Conservation (phyloP, 495 filamentous ascomycete species). For the Monascus purpureus region DNA sequence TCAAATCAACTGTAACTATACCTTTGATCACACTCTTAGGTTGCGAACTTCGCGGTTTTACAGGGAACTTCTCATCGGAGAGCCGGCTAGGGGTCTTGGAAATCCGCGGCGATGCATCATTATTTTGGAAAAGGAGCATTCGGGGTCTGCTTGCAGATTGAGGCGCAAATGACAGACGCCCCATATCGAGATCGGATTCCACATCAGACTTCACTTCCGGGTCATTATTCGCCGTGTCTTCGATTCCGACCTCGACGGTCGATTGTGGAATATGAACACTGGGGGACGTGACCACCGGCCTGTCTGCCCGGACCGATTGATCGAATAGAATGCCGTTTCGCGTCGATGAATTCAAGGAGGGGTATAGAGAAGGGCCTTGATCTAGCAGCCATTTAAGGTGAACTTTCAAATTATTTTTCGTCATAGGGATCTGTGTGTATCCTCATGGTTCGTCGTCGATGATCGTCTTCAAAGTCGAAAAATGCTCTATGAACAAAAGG, state of each 20-base stretch:
- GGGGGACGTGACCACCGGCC: background rate
- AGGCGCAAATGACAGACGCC: slow-evolving; percentile 37
- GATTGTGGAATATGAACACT: slow-evolving; percentile 5
- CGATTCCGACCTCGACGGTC: slow-evolving; percentile 1
- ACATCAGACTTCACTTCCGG: slow-evolving; percentile 11
- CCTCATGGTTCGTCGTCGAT: slow-evolving; percentile 15
- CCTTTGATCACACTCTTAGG: slow-evolving; percentile 10
- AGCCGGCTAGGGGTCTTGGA: slow-evolving; percentile 6
- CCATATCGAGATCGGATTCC: slow-evolving; percentile 34
- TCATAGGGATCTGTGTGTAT: slow-evolving; percentile 30
- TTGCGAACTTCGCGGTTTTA: slow-evolving; percentile 12
- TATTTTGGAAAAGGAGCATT: slow-evolving; percentile 23
- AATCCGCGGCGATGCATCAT: slow-evolving; percentile 7
- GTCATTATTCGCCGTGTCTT: slow-evolving; percentile 8
- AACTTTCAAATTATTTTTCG: slow-evolving; percentile 33
- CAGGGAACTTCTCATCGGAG: slow-evolving; percentile 8
- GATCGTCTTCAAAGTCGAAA: slow-evolving; percentile 4
- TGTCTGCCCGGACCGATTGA: slow-evolving; percentile 1
- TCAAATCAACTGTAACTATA: slow-evolving; percentile 8
- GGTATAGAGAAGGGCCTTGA: slow-evolving; percentile 23
- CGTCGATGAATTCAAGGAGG: slow-evolving; percentile 15
- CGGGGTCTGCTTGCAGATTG: slow-evolving; percentile 37
- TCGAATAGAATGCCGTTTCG: slow-evolving; percentile 7
- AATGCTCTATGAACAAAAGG: background rate
- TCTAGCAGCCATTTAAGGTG: slow-evolving; percentile 39